Evolutionary conservation across 495 filamentous ascomycete species (phyloP), one percentile per base, ranked within the genome.

Genomic region (Amorphotheca resinae): DNA sequence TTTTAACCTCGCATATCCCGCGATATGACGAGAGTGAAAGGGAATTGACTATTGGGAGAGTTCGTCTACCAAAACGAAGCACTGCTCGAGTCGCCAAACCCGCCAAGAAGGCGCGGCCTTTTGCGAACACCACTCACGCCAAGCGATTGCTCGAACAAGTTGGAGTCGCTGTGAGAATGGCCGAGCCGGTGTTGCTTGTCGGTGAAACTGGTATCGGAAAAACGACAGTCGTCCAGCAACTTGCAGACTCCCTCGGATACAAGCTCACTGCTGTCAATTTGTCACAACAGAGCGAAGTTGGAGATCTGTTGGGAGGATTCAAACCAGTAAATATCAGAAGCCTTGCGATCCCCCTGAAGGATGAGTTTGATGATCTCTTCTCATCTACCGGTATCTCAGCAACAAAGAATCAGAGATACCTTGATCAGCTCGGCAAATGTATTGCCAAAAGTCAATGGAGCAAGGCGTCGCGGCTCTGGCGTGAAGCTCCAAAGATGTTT

Each of bases 191-290:
- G 7, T 63, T 99, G 21, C 75, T 99, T 38, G 91, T 99, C 28
- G 93, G 93, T 48, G 93, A 99, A 64, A 99, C 93, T 2, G 93
- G 93, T 63, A 94, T 91, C 38, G 93, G 93, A 54, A 99, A 99
- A 62, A 99, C 93, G 1, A 88, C 88, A 1, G 79, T 89, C 9
- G 77, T 99, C 33, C 93, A 99, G 56, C 87, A 95, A 51, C 66
- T 99, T 44, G 87, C 93, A 2, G 76, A 82, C 22, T 66, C 80
- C 12, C 71, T 93, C 22, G 80, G 88, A 0, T 78, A 81, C 48
- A 86, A 87, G 48, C 72, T 99, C 2, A 80, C 82, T 0, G 83
- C 87, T 0, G 81, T 96, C 49, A 99, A 99, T 58, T 58, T 99
- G 52, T 96, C 93, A 0, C 93, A 99, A 58, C 93, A 99, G 55